Conservation (phyloP, 208 protist genomes). For the Crithidia bombi region DNA sequence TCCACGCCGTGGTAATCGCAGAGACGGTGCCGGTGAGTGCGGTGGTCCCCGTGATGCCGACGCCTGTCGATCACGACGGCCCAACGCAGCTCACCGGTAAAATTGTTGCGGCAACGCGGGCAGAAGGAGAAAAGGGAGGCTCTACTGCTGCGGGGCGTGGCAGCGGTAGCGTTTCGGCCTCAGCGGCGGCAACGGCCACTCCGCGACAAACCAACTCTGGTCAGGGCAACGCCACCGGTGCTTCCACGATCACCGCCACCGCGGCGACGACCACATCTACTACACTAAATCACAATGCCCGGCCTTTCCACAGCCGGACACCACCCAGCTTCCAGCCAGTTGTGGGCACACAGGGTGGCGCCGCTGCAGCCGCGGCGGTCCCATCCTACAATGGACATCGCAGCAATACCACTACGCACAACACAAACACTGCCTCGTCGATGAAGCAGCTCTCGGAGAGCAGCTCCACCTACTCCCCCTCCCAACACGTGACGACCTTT, state of each 20-base stretch:
- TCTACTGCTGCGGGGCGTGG: too few relatives aligned
- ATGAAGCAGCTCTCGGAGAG: slow-evolving; percentile 45
- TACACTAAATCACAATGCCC: slow-evolving; percentile 37
- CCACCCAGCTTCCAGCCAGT: slow-evolving; percentile 15
- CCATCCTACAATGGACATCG: too few relatives aligned
- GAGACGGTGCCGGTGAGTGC: neutral
- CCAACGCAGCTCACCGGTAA: neutral
- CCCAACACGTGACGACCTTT: slow-evolving; percentile 43
- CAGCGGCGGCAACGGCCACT: neutral
- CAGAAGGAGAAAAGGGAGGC: neutral
- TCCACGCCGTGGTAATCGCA: neutral
- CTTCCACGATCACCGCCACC: neutral
- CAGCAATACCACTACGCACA: neutral
- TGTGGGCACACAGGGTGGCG: neutral
- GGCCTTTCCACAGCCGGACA: slow-evolving; percentile 34
- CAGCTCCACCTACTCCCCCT: slow-evolving; percentile 45
- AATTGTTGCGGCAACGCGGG: neutral
- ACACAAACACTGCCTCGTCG: neutral
- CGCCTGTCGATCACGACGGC: slow-evolving; percentile 11
- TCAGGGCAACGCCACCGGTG: too few relatives aligned
- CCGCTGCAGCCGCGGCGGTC: too few relatives aligned
- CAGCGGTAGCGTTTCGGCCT: neutral
- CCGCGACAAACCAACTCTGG: too few relatives aligned
- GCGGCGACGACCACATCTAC: slow-evolving; percentile 13
- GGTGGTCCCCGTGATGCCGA: slow-evolving; percentile 15